These are phyloP conservation scores for Neofusicoccum laricinum DNA, from an alignment of 2,329 filamentous ascomycete species.

Conservation along the genomic window DNA sequence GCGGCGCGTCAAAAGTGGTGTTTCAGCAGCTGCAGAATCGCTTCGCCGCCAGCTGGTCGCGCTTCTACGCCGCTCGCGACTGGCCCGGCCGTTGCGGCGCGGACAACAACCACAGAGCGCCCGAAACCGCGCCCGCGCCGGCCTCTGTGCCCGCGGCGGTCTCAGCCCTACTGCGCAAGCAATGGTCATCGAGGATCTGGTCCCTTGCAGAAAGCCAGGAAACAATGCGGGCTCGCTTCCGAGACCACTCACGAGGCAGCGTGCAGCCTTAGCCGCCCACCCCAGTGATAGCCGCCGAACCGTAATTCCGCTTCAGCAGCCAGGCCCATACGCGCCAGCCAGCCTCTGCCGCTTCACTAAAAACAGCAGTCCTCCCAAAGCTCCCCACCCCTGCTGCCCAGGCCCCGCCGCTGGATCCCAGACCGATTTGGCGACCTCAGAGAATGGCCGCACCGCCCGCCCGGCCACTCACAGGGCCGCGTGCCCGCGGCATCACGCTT, in stretches of 20 bases:
- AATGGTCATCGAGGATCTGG: not conserved
- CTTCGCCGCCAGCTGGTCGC: not conserved
- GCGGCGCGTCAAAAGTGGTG: not conserved
- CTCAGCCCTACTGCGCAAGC: slow-evolving; percentile 9
- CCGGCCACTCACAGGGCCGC: slow-evolving; percentile 31
- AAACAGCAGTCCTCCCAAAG: slow-evolving; percentile 5
- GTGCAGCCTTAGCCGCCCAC: slow-evolving; percentile 9
- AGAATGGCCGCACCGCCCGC: slow-evolving; percentile 3
- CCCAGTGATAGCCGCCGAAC: slow-evolving; percentile 5
- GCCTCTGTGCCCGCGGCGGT: not conserved
- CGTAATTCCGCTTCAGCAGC: slow-evolving; percentile 3
- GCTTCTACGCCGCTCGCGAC: not conserved
- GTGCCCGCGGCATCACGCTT: slow-evolving; percentile 25
- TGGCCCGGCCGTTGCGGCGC: not conserved
- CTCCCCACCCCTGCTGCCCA: not conserved
- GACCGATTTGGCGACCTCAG: slow-evolving; percentile 13
- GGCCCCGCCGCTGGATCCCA: not conserved
- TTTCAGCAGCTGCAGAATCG: slow-evolving; percentile 7
- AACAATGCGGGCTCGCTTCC: not conserved
- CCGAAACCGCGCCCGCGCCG: not conserved
- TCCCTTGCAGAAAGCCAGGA: slow-evolving; percentile 5
- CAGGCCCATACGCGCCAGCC: slow-evolving; percentile 1
- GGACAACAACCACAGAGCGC: not conserved
- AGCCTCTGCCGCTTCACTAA: not conserved
- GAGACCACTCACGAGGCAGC: slow-evolving; percentile 4